phyloP scores from a whole-genome alignment of 2,329 filamentous ascomycete species.

The Botrytis medusae region DNA sequence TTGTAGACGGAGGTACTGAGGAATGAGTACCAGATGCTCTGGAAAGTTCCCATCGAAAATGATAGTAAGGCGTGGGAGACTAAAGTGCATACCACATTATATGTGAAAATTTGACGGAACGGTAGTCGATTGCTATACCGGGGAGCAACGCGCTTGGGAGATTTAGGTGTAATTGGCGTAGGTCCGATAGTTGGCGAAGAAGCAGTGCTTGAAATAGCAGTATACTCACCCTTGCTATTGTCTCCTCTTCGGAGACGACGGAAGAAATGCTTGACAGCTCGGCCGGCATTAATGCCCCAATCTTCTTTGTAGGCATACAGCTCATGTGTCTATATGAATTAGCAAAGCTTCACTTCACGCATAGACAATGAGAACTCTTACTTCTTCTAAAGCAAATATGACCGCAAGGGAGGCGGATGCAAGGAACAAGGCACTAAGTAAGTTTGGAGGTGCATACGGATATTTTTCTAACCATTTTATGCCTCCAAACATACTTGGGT shows the following conservation, averaged over 20 bases:
- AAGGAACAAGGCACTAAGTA: constrained; percentile 43
- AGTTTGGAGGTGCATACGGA: constrained; percentile 48
- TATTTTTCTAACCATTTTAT: constrained; percentile 45
- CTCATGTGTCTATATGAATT: constrained; percentile 40
- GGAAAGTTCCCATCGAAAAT: constrained; percentile 61
- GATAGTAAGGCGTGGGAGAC: constrained; percentile 57
- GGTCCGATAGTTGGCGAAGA: constrained; percentile 19
- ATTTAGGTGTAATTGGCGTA: constrained; percentile 25
- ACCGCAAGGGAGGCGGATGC: constrained; percentile 39
- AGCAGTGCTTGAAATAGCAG: constrained; percentile 11
- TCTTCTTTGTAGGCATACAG: constrained; percentile 39
- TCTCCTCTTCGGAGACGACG: constrained; percentile 22
- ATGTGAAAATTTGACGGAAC: constrained; percentile 45
- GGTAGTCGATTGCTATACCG: constrained; percentile 44
- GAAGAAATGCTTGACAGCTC: constrained; percentile 27
- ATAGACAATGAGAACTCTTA: constrained; percentile 19
- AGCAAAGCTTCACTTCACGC: constrained; percentile 23
- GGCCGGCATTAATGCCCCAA: constrained; percentile 34
- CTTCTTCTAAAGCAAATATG: constrained; percentile 41
- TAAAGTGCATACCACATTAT: constrained; percentile 46
- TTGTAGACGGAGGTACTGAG: constrained; percentile 56
- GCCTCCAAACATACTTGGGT: constrained; percentile 44
- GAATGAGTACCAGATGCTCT: constrained; percentile 61
- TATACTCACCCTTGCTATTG: constrained; percentile 21
- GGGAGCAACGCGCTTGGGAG: constrained; percentile 32